These are phyloP conservation scores for Inga oerstediana DNA, from an alignment of 306 rosid species.

Conservation along the genomic window DNA sequence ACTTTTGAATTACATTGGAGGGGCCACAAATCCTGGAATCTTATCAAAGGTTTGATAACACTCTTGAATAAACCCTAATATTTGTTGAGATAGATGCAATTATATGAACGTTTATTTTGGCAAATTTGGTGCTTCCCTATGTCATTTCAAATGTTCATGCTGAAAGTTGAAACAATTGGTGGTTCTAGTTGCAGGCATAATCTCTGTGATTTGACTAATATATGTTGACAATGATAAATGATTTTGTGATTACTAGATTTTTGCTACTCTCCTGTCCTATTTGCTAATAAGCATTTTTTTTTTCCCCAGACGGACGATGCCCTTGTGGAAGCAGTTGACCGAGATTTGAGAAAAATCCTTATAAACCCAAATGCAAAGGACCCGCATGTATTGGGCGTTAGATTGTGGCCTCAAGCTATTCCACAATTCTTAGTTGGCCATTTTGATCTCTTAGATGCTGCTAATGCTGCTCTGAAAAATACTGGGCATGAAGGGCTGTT, in stretches of 20 bases:
- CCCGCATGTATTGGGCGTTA: conserved; percentile 73
- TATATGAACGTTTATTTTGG: conserved; percentile 28
- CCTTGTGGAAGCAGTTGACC: conserved; percentile 83
- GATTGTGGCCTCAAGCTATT: conserved; percentile 91
- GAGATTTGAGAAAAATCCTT: conserved; percentile 84
- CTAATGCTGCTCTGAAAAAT: conserved; percentile 64
- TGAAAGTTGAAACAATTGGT: conserved; percentile 18
- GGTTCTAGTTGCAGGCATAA: conserved; percentile 26
- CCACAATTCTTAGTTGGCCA: conserved; percentile 96
- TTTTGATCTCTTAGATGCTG: conserved; percentile 76
- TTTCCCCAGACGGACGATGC: conserved; percentile 69
- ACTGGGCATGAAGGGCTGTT: conserved; percentile 72
- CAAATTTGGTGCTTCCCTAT: conserved; percentile 6
- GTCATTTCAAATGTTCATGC: conserved; percentile 34
- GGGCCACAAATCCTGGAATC: conserved; percentile 88
- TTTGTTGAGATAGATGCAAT: conserved; percentile 30
- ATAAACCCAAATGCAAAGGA: conserved; percentile 67
- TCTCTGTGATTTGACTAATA: conserved; percentile 29
- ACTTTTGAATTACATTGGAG: conserved; percentile 96
- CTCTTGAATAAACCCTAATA: conserved; percentile 25
- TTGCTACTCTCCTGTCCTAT: conserved; percentile 1
- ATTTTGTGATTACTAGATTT: conserved; percentile 11
- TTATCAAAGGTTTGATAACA: conserved; percentile 66
- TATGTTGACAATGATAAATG: neutral
- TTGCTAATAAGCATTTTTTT: conserved; percentile 28